These are phyloP conservation scores for Pseudozyma hubeiensis DNA, from an alignment of 1,284 basidiomycete species.

Conservation along the genomic window DNA sequence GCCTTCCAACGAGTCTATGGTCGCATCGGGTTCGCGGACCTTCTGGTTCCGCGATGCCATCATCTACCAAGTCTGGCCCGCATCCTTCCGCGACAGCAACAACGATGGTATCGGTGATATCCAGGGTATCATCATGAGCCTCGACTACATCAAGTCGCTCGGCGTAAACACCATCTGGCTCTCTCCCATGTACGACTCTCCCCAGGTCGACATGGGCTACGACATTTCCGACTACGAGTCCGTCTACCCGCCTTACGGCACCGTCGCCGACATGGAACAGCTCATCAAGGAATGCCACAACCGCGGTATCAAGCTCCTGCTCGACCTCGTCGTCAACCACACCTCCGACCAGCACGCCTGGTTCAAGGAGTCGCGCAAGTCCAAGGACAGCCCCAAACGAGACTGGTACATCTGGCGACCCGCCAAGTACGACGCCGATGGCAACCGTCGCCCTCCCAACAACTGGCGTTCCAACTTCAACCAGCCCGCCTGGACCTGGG, in stretches of 20 bases:
- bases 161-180: conserved; percentile 82
- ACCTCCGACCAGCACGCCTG: conserved; percentile 76
- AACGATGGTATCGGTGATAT: conserved; percentile 82
- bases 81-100: conserved; percentile 79
- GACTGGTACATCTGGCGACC: conserved; percentile 83
- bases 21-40: conserved; percentile 28
- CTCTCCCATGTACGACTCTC: conserved; percentile 79
- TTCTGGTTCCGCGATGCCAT: conserved; percentile 55
- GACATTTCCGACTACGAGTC: conserved; percentile 75
- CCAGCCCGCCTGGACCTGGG: conserved; percentile 80
- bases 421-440: conserved; percentile 73
- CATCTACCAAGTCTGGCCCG: conserved; percentile 75
- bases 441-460: conserved; percentile 72
- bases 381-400: conserved; percentile 75
- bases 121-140: conserved; percentile 75
- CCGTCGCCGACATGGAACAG: conserved; percentile 78
- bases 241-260: conserved; percentile 80
- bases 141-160: conserved; percentile 79
- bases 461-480: conserved; percentile 81
- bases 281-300: conserved; percentile 75
- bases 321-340: conserved; percentile 86
- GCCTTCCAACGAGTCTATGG: conserved; percentile 48
- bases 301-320: conserved; percentile 79
- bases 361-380: conserved; percentile 78
- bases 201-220: conserved; percentile 78